Conservation (phyloP, 163 green algal genomes). For the Volvox carteri region DNA sequence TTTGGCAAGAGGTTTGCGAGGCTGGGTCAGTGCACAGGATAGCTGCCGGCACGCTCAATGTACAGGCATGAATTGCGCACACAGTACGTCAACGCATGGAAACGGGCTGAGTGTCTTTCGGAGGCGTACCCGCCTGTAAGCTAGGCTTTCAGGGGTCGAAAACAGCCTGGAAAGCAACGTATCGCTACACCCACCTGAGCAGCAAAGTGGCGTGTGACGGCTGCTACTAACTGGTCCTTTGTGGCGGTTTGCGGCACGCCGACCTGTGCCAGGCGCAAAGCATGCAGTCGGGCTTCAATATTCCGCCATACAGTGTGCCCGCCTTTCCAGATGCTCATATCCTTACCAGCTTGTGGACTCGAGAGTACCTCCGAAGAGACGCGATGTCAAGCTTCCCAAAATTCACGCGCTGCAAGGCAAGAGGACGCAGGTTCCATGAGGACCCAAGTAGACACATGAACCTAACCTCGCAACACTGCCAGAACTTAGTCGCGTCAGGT, state of each 20-base stretch:
- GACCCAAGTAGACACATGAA: conserved; percentile 10
- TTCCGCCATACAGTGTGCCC: background rate
- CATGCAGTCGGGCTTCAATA: background rate
- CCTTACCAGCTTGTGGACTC: conserved; percentile 54
- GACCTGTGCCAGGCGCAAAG: conserved; percentile 10
- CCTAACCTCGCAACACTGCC: background rate
- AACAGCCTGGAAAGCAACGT: background rate
- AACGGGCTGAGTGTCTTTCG: background rate
- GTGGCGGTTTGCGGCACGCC: conserved; percentile 40
- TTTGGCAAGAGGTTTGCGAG: too few species aligned
- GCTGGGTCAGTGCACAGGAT: too few species aligned
- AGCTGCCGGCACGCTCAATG: too few species aligned
- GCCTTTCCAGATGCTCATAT: background rate
- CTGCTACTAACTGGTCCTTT: conserved; percentile 49
- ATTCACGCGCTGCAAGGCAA: conserved; percentile 46
- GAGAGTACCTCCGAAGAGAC: conserved; percentile 40
- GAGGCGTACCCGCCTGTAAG: background rate
- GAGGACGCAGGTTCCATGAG: background rate
- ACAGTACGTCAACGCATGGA: background rate
- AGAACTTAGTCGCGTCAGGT: background rate
- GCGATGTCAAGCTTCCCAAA: conserved; percentile 55
- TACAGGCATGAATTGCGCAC: too few species aligned
- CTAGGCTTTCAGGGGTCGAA: background rate
- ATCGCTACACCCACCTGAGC: conserved; percentile 27
- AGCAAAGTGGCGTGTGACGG: conserved; percentile 49